These are phyloP conservation scores for Centrapalus pauciflorus DNA, from an alignment of 129 eudicot genomes.

Conservation along the genomic window DNA sequence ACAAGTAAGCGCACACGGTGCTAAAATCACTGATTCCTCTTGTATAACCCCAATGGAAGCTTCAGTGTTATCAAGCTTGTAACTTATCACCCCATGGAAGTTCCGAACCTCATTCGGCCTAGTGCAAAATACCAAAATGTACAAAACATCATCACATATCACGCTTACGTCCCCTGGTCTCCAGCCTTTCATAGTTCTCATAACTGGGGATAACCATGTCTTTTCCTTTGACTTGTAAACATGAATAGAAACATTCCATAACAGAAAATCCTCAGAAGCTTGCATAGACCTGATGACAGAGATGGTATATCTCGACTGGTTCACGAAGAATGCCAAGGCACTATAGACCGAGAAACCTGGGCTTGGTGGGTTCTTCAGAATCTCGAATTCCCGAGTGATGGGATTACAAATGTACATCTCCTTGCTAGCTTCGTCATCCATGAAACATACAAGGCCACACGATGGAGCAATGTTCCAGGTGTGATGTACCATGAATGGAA, in stretches of 20 bases:
- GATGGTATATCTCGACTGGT: constrained; percentile 27
- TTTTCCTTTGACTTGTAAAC: constrained; percentile 31
- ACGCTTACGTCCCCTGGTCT: constrained; percentile 45
- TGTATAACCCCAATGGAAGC: constrained; percentile 7
- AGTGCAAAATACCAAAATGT: constrained; percentile 38
- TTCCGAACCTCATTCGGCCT: constrained; percentile 11
- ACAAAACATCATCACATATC: constrained; percentile 32
- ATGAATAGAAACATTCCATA: constrained; percentile 33
- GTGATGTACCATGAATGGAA: constrained; percentile 37
- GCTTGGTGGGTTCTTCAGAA: constrained; percentile 31
- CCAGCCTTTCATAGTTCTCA: constrained; percentile 41
- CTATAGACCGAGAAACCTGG: constrained; percentile 28
- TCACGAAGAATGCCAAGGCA: constrained; percentile 42
- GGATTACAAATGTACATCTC: constrained; percentile 39
- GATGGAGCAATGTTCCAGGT: constrained; percentile 45
- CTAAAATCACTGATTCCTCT: constrained; percentile 24
- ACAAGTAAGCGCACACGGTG: constrained; percentile 48
- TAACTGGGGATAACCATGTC: constrained; percentile 38
- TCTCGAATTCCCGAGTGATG: constrained; percentile 18
- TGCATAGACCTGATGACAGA: constrained; percentile 41
- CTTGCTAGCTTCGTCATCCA: constrained; percentile 36
- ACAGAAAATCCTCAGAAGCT: constrained; percentile 27
- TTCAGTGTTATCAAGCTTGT: constrained; percentile 7
- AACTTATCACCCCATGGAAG: constrained; percentile 34
- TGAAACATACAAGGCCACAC: constrained; percentile 38